A percentile compares a stretch with the other conserved stretches of the same genome.
Conservation (phyloP, 2,329 filamentous ascomycete genomes). For the Colletotrichum sp. region DNA sequence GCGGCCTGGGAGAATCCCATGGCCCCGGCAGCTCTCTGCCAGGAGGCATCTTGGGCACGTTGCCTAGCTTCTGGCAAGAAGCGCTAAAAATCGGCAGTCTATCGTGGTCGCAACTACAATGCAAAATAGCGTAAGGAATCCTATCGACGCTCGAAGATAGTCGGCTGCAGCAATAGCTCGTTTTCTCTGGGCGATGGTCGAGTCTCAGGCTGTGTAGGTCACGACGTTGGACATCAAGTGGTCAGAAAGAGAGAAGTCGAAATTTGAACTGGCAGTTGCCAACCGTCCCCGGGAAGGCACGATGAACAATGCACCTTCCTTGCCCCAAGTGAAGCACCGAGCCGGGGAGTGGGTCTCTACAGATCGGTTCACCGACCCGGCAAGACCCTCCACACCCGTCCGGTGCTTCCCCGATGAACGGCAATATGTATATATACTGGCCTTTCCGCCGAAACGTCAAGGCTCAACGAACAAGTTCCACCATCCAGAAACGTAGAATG, state of each 20-base stretch:
- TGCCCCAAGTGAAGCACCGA: neutral
- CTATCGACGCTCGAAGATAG: neutral
- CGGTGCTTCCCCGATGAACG: neutral
- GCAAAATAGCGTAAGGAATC: neutral
- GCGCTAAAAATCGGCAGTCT: neutral
- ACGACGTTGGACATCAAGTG: neutral
- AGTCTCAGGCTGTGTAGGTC: neutral
- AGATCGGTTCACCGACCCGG: neutral
- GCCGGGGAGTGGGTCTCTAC: fast-evolving
- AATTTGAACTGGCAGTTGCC: neutral
- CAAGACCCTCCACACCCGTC: neutral
- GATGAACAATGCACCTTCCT: neutral
- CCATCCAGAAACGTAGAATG: neutral
- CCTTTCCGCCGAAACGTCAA: neutral
- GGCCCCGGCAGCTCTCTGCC: neutral
- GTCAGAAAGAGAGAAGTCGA: neutral
- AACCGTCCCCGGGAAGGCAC: neutral
- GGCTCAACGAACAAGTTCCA: neutral
- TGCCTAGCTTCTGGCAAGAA: neutral
- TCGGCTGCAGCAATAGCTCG: neutral
- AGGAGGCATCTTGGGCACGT: neutral
- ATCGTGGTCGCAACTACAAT: neutral
- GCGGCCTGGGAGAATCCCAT: neutral
- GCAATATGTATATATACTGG: neutral
- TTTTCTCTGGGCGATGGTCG: neutral